Base-by-base conservation (phyloP, 2,329 filamentous ascomycete species). In the Neocucurbitaria cava region DNA sequence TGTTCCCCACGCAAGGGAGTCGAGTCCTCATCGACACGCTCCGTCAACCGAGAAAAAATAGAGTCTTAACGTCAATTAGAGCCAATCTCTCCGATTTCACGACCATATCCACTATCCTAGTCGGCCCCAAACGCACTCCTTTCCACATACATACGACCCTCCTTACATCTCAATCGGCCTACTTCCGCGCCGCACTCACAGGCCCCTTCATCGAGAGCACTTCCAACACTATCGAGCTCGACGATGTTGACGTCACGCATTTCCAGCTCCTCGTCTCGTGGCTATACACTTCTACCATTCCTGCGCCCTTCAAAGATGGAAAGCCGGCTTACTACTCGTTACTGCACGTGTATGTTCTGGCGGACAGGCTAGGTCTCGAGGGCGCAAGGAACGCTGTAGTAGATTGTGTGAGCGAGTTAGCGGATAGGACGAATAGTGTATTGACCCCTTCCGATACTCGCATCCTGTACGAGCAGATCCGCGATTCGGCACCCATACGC, bases 191-290 rank as follows among this genome's bases (percentile, higher is more conserved):
- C 38, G 79, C 81, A 3, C 77, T 83, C 42, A 78, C 77, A 26
- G 76, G 78, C 46, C 66, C 73, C 9, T 83, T 83, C 62, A 69
- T 76, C 40, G 81, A 83, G 71, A 76, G 77, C 21, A 59, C 70
- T 20, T 68, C 75, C 20, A 76, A 80, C 47, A 69, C 66, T 9
- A 75, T 83, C 54, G 69, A 64, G 6, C 73, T 83, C 13, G 76
- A 78, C 30, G 79, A 80, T 52, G 72, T 82, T 46, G 71, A 72
- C 54, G 73, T 78, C 18, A 73, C 78, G 26, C 75, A 75, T 52
- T 83, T 83, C 66, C 78, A 81, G 52, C 79, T 81, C 72, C 79
- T 81, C 62, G 70, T 81, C n/a, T 71, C 77, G 54, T 83, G 81
- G 81, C 74, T 83, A 5, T 83, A 83, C 72, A 80, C 78, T 6